A percentile compares a stretch with the other conserved stretches of the same genome.
Evolutionary conservation across 208 protist genomes (phyloP).

Genomic region (Trichomonas gallinae): DNA sequence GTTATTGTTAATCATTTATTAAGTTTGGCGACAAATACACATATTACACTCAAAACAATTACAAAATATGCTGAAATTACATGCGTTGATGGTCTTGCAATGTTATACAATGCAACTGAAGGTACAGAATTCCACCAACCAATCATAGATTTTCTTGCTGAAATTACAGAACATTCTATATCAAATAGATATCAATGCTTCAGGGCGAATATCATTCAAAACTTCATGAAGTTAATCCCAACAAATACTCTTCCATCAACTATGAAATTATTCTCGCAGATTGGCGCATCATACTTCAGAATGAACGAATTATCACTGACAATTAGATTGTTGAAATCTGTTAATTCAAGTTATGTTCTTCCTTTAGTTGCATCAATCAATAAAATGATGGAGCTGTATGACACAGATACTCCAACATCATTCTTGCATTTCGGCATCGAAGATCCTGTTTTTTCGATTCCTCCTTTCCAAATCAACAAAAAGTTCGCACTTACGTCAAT

Average conservation of each 20-base stretch:
- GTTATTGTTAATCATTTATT: not conserved
- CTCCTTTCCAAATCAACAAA: not conserved
- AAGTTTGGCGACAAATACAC: not conserved
- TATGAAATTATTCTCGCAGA: not conserved
- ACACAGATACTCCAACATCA: not conserved
- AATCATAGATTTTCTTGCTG: not conserved
- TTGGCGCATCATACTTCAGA: not conserved
- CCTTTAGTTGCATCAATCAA: not conserved
- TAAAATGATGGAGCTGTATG: not conserved
- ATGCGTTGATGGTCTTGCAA: not conserved
- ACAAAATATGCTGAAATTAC: not conserved
- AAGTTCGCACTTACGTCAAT: not conserved
- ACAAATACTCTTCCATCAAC: not conserved
- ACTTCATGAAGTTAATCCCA: not conserved
- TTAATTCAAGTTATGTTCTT: not conserved
- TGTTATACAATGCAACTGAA: not conserved
- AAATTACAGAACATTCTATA: not conserved
- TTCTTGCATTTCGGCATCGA: not conserved
- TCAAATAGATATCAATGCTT: constrained; percentile 5
- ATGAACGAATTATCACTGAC: not conserved
- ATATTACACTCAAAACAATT: not conserved
- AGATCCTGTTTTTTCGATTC: not conserved
- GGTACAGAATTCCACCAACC: not conserved
- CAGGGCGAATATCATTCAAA: not conserved
- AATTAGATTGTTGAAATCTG: not conserved